Percentiles rank a stretch among this genome's conserved stretches.
phyloP scores from a whole-genome alignment of 176 grass and related monocot genomes.

The Themeda triandra region DNA sequence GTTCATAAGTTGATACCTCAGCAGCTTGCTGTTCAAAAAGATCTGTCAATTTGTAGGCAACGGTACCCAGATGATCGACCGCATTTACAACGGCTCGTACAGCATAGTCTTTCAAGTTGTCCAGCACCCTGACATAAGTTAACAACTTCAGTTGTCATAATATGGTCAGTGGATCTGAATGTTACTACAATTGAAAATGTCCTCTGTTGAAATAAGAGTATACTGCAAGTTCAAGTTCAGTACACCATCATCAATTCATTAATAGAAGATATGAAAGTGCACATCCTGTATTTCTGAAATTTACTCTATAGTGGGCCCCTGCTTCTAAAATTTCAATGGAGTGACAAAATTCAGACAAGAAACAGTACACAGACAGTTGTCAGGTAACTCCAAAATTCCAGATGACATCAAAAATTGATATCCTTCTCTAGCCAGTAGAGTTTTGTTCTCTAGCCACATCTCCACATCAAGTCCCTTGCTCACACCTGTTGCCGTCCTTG shows the following conservation, averaged over 20 bases:
- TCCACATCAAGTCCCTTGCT: neutral
- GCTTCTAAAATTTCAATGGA: neutral
- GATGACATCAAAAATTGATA: neutral
- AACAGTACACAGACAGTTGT: neutral
- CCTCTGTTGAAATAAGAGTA: neutral
- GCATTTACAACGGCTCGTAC: constrained; percentile 85
- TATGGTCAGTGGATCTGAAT: neutral
- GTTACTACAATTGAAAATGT: neutral
- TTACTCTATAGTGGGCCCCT: neutral
- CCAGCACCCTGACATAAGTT: constrained; percentile 68
- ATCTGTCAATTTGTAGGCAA: constrained; percentile 93
- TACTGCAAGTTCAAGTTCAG: neutral
- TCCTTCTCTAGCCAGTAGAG: neutral
- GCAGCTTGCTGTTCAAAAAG: constrained; percentile 87
- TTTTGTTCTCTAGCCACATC: constrained; percentile 34
- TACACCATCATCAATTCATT: neutral
- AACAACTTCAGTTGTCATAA: neutral
- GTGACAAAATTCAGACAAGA: neutral
- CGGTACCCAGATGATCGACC: constrained; percentile 91
- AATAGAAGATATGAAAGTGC: neutral
- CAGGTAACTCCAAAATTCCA: constrained; percentile 25
- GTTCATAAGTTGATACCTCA: constrained; percentile 64
- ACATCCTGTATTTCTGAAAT: neutral
- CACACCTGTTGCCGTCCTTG: neutral
- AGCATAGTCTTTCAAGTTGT: constrained; percentile 93